Percentiles rank a stretch among this genome's conserved stretches.
Evolutionary conservation across 306 rosid genomes (phyloP).

Genomic region (Cercis canadensis): DNA sequence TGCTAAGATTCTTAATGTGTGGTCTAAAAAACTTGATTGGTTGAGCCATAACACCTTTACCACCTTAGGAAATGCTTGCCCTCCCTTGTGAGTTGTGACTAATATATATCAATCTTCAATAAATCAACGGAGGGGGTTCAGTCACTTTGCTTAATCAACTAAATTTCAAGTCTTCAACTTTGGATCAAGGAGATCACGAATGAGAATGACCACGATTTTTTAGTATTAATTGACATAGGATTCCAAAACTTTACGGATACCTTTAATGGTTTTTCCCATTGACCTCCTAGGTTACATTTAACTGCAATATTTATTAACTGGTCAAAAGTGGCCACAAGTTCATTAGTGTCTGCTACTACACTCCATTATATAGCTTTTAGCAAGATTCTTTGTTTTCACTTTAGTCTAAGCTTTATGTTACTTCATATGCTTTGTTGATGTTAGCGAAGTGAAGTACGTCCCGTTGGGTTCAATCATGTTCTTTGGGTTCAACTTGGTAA

Average conservation of each 20-base stretch:
- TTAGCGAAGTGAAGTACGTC: conserved; percentile 55
- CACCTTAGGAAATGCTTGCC: no score
- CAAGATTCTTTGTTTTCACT: conserved; percentile 79
- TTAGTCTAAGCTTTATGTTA: conserved; percentile 89
- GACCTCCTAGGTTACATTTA: conserved; percentile 57
- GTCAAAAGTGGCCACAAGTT: conserved; percentile 76
- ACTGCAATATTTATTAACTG: conserved; percentile 43
- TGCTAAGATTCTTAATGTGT: no score
- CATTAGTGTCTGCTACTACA: conserved; percentile 93
- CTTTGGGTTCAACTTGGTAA: conserved; percentile 43
- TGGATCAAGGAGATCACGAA: conserved; percentile 26
- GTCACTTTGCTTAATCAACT: conserved; percentile 41
- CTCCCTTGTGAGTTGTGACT: no score
- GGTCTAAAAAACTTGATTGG: no score
- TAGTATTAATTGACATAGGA: conserved; percentile 69
- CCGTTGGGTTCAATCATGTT: conserved; percentile 58
- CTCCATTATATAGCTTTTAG: conserved; percentile 91
- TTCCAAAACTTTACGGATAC: conserved; percentile 70
- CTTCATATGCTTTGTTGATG: conserved; percentile 67
- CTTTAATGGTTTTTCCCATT: conserved; percentile 63
- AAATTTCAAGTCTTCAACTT: conserved; percentile 16
- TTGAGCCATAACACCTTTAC: no score
- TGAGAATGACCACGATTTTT: conserved; percentile 10
- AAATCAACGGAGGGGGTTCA: conserved; percentile 40
- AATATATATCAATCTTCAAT: not conserved